A percentile compares a stretch with the other conserved stretches of the same genome.
phyloP scores from a whole-genome alignment of 768 basidiomycete genomes.

The Pleurotus citrinopileatus region DNA sequence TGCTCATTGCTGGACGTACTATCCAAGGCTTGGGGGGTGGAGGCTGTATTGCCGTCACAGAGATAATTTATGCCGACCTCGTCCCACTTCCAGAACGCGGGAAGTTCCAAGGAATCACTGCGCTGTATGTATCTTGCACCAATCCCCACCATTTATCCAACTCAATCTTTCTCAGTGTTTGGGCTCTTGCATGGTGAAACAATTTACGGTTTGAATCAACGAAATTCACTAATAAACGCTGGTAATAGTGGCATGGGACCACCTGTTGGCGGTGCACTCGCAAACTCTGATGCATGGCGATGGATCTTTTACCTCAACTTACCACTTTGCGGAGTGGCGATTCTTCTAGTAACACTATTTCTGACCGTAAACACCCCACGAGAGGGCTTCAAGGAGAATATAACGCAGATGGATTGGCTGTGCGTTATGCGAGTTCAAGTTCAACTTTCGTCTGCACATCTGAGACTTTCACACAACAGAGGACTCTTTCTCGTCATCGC shows the following conservation, averaged over 20 bases:
- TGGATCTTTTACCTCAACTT: constrained; percentile 44
- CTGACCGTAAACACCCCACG: constrained; percentile 31
- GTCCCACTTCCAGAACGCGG: constrained; percentile 46
- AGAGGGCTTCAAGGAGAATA: constrained; percentile 29
- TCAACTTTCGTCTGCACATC: neutral
- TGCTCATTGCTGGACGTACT: constrained; percentile 39
- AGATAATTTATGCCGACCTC: constrained; percentile 44
- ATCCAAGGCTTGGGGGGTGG: constrained; percentile 41
- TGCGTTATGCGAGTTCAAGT: constrained; percentile 19
- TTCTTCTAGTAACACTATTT: constrained; percentile 24
- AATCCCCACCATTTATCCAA: neutral
- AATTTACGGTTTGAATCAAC: too few species aligned
- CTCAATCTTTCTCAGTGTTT: constrained; percentile 20
- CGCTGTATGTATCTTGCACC: constrained; percentile 21
- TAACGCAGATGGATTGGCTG: constrained; percentile 42
- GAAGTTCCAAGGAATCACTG: constrained; percentile 31
- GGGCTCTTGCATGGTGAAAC: constrained; percentile 27
- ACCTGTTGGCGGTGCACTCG: constrained; percentile 32
- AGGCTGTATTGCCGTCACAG: constrained; percentile 30
- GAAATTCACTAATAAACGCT: too few species aligned
- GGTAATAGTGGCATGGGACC: constrained; percentile 27
- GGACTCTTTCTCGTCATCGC: constrained; percentile 40
- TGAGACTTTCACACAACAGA: constrained; percentile 17
- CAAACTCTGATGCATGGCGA: constrained; percentile 30
- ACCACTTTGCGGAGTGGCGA: constrained; percentile 30